Conservation (phyloP, 2,329 filamentous ascomycete genomes). For the Pseudopithomyces maydicus region DNA sequence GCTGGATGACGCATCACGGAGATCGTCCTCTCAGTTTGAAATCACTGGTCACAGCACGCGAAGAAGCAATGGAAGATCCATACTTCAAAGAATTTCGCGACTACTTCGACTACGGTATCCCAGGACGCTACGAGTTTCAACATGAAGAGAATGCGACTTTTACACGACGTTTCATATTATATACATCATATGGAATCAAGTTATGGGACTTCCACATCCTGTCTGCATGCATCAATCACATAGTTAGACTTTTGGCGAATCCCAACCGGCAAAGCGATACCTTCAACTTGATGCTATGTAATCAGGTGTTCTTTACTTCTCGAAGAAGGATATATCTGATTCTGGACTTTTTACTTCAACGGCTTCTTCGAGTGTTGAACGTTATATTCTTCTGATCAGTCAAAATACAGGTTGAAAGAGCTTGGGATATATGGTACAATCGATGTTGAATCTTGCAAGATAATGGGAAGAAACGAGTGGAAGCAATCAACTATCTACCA, state of each 20-base stretch:
- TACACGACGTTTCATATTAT: not conserved
- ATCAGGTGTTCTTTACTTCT: not conserved
- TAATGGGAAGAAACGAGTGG: too few species aligned
- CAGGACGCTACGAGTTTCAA: not conserved
- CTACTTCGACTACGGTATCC: not conserved
- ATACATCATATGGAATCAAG: too few species aligned
- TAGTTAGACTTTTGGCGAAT: conserved; percentile 1
- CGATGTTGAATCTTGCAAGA: too few species aligned
- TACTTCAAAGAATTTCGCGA: not conserved
- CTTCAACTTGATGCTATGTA: not conserved
- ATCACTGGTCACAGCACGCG: not conserved
- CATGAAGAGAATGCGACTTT: not conserved
- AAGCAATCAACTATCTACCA: too few species aligned
- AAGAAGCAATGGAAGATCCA: not conserved
- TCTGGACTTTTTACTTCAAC: not conserved
- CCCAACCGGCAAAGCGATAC: not conserved
- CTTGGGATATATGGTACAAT: not conserved
- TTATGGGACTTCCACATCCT: not conserved
- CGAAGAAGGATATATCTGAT: not conserved
- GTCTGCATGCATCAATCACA: not conserved
- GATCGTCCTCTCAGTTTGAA: not conserved
- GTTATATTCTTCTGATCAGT: not conserved
- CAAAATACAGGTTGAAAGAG: not conserved
- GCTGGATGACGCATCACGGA: not conserved
- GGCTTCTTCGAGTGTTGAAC: not conserved